Base-by-base conservation (phyloP, 306 rosid genomes). In the Vigna reflexopilosa region DNA sequence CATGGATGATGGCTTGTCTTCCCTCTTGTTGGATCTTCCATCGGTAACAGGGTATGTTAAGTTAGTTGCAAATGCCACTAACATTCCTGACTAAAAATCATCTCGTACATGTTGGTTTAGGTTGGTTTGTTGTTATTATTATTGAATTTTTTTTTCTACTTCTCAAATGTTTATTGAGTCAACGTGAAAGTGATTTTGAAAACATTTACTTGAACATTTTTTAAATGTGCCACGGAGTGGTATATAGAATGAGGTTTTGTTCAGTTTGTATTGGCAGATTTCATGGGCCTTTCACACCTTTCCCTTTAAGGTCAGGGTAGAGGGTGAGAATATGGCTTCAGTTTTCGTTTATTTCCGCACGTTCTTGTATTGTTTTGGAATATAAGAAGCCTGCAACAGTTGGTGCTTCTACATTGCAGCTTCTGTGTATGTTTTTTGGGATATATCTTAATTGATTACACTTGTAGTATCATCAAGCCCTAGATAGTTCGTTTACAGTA, bases 31-130 rank as follows among this genome's bases (percentile, higher is more conserved):
- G 59, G 88, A 90, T 78, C 93, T 91, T 85, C 98, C 94, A 1
- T 93, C 97, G 83, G 88, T 95, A 91, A 95, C 99, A 89, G 98
- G 99, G 99, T 95, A 93, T 73, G 93, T 87, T 86, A 89, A 86
- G 88, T 92, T 92, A 85, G 86, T 73, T 85, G 83, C 67, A 56
- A 42, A 77, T 84, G 80, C 80, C 73, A 38, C 50, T 3, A 9
- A 42, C 4, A 4, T 62, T 8, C n/a, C 56, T 22, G 9, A 30
- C 20, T 2, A 17, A 44, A 77, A 50, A 42, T 52, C n/a, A 26
- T 40, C 32, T 67, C 68, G 28, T 68, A 44, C 40, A 67, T 36
- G 47, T 19, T 36, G 56, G 61, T 40, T 54, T 52, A 70, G 64
- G 22, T 77, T 77, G 65, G 9, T 45, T 49, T 6, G 20, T 70